Percentiles rank a stretch among this genome's conserved stretches.
Evolutionary conservation across 352 stramenopile genomes (phyloP).

Genomic region (Phytophthora agathidicida): DNA sequence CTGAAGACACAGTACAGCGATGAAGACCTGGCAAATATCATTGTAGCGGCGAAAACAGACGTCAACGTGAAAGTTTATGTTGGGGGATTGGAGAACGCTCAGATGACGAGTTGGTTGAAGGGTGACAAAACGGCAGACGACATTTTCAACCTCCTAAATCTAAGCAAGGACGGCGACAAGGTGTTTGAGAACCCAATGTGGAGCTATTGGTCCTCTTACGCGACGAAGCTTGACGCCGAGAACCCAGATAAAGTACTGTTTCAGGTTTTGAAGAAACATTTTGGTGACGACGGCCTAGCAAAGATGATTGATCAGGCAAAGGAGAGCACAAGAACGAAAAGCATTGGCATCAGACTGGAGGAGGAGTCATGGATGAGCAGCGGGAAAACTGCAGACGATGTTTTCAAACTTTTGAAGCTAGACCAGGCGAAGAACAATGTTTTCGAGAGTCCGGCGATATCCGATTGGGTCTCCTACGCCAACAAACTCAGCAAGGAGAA

Average conservation of each 20-base stretch:
- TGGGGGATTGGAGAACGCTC: background rate
- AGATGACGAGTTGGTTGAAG: background rate
- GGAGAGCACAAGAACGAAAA: background rate
- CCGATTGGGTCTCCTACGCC: constrained; percentile 1
- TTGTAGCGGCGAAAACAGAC: background rate
- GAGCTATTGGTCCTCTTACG: background rate
- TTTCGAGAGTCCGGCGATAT: background rate
- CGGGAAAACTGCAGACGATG: background rate
- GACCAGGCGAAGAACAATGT: background rate
- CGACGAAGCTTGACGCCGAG: background rate
- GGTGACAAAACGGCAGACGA: background rate
- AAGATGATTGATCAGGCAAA: background rate
- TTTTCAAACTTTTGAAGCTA: background rate
- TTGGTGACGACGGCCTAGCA: background rate
- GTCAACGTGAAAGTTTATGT: background rate
- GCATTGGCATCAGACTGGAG: background rate
- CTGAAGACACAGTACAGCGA: background rate
- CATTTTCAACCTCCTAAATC: background rate
- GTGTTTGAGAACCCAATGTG: background rate
- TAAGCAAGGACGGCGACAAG: background rate
- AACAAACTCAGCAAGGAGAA: background rate
- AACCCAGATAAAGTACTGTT: background rate
- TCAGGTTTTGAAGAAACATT: background rate
- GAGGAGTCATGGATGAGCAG: background rate
- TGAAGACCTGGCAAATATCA: background rate